Percentiles rank a stretch among this genome's conserved stretches.
Evolutionary conservation across 1,139 yeast species (phyloP).

Genomic region (Candida sanyaensis): DNA sequence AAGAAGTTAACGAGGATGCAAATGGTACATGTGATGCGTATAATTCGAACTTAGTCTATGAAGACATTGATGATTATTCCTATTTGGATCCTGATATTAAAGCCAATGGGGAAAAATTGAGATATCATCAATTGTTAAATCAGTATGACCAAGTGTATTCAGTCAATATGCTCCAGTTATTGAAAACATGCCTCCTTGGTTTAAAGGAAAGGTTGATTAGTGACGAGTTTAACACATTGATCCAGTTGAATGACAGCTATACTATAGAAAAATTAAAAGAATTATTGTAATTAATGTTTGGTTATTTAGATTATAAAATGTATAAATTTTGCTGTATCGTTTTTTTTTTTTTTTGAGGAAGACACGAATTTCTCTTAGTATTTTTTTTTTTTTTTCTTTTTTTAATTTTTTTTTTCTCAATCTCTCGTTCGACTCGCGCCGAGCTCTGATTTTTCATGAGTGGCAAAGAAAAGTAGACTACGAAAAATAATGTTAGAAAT

Average conservation of each 20-base stretch:
- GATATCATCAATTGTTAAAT: constrained; percentile 51
- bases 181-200: constrained; percentile 22
- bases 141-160: constrained; percentile 59
- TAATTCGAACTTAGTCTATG: constrained; percentile 56
- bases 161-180: constrained; percentile 38
- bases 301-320: not conserved
- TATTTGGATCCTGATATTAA: constrained; percentile 48
- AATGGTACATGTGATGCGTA: constrained; percentile 67
- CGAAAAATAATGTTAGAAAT: too few relatives aligned
- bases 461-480: not conserved
- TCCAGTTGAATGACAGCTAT: constrained; percentile 32
- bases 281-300: constrained; percentile 2
- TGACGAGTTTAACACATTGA: constrained; percentile 27
- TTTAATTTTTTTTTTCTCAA: not conserved
- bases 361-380: not conserved
- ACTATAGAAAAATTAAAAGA: constrained; percentile 30
- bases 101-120: constrained; percentile 58
- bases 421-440: not conserved
- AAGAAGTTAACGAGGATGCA: constrained; percentile 67
- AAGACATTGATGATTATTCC: constrained; percentile 50
- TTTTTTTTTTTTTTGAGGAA: too few relatives aligned
- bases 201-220: constrained; percentile 23
- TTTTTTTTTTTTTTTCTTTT: not conserved
- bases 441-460: not conserved
- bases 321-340: not conserved